Evolutionary conservation across 768 basidiomycete genomes (phyloP), one percentile per base, ranked within the genome.

Genomic region (Pisolithus tinctorius): DNA sequence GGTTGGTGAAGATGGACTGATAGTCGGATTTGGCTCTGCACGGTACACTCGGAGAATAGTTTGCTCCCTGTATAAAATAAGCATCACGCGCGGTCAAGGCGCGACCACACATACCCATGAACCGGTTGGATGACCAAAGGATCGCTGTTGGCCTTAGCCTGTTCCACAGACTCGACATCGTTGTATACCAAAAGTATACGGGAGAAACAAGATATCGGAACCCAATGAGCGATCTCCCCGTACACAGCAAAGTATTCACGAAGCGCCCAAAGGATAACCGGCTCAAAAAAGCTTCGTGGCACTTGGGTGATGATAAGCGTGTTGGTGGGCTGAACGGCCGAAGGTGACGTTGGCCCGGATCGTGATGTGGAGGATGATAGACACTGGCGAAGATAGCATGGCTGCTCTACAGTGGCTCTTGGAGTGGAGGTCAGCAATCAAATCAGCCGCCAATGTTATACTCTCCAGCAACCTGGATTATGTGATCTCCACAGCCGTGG

Each of bases 201-300:
- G 1, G 82, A 79, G 60, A 97, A 92, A 6, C 82, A 83, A 17
- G 78, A 80, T 5, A 98, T 69, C 4, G 93, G 92, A 1, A 88
- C 90, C 93, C 94, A 99, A 59, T 85, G 79, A 60, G 88, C 83
- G n/a, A 99, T 82, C 25, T 76, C 71, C 16, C 96, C 95, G 58
- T 86, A 93, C 3, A 74, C 62, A 3, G 72, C 73, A 63, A 98
- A 97, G 63, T 94, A 85, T 20, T 74, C 69, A 39, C 72, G 76
- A 23, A 97, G 73, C 16, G 86, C 78, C 10, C 77, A 68, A 23
- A 93, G 74, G 53, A 88, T 76, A 0, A 76, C 59, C 6, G 85
- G 83, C 34, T 84, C 76, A 71, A 97, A 95, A 66, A 93, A 90
- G 1, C 77, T 70, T 31, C 73, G 77, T 4, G 93, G 90, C 0